Base-by-base conservation (phyloP, 805 yeast species). In the Kodamaea neixiangensis region DNA sequence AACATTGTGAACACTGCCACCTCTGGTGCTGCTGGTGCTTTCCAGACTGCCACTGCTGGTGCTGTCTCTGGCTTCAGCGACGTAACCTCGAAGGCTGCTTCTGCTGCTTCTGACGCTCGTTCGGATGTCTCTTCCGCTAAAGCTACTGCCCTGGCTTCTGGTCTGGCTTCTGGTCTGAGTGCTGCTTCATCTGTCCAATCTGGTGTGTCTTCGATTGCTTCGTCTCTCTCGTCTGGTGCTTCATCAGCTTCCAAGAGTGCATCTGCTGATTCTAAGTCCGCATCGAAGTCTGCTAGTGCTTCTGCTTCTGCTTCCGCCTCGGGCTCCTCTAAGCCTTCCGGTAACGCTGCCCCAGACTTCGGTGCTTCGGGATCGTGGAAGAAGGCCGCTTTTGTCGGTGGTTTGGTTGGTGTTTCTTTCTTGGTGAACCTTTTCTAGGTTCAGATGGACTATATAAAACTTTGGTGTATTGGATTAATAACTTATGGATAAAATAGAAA, bases 381-480 rank as follows among this genome's bases (percentile, higher is more conserved):
- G 62, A 69, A 61, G 60, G 65, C 72, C 39, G 66, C 62, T 49
- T 68, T 66, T 22, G 63, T 72, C 41, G 72, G 69, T 43, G 72
- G 68, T 46, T 43, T 72, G 48, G 64, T 72, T 43, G 76, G 75
- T 40, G 54, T 64, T 50, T 64, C 73, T 35, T 68, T 72, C 51
- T 49, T 70, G 25, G 56, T 68, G 58, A 71, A 70, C 62, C 41
- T 37, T 17, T 7, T 18, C 15, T 37, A 18, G 19, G 42, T 38
- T 38, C 20, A 18, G 21, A 38, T 7, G 11, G 20, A 9, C 13
- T 41, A 20, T 15, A 9, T 18, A 25, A 34, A 19, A 21, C 9
- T 10, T 45, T 37, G 35, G 33, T 35, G 34, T 45, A 21, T 17
- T 18, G 48, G 41, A 7, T 19, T 40, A 40, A 40, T 40, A 21